A percentile compares a stretch with the other conserved stretches of the same genome.
Evolutionary conservation across 768 basidiomycete species (phyloP).

Genomic region (Lactifluus echinatus): DNA sequence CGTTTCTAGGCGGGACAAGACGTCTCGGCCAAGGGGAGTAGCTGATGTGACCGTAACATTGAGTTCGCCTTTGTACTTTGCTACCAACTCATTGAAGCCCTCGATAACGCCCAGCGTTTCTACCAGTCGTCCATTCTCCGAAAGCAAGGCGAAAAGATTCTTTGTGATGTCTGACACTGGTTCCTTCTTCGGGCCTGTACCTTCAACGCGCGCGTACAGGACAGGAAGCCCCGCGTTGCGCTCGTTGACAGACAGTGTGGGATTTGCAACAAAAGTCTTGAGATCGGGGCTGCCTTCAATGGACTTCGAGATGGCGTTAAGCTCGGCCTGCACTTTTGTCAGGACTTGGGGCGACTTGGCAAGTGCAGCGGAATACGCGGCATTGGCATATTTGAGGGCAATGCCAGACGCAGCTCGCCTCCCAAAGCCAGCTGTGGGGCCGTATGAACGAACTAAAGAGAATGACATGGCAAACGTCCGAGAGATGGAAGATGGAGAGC

Average conservation of each 20-base stretch:
- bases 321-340: constrained; percentile 79
- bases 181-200: constrained; percentile 56
- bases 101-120: constrained; percentile 83
- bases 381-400: constrained; percentile 78
- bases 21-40: constrained; percentile 65
- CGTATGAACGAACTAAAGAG: constrained; percentile 44
- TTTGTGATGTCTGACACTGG: constrained; percentile 78
- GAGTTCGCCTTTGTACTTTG: constrained; percentile 87
- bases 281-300: constrained; percentile 61
- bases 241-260: constrained; percentile 79
- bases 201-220: constrained; percentile 62
- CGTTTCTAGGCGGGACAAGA: constrained; percentile 70
- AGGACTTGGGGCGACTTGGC: constrained; percentile 76
- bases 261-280: constrained; percentile 73
- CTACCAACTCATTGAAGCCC: constrained; percentile 84
- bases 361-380: constrained; percentile 73
- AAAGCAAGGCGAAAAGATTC: constrained; percentile 84
- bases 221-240: constrained; percentile 56
- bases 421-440: constrained; percentile 41
- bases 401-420: constrained; percentile 71
- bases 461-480: constrained; percentile 46
- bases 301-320: constrained; percentile 58
- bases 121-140: constrained; percentile 85
- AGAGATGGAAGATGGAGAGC: background rate
- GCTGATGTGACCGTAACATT: constrained; percentile 90